A percentile compares a stretch with the other conserved stretches of the same genome.
phyloP scores from a whole-genome alignment of 169 alveolate genomes.

The Theileria sp. region DNA sequence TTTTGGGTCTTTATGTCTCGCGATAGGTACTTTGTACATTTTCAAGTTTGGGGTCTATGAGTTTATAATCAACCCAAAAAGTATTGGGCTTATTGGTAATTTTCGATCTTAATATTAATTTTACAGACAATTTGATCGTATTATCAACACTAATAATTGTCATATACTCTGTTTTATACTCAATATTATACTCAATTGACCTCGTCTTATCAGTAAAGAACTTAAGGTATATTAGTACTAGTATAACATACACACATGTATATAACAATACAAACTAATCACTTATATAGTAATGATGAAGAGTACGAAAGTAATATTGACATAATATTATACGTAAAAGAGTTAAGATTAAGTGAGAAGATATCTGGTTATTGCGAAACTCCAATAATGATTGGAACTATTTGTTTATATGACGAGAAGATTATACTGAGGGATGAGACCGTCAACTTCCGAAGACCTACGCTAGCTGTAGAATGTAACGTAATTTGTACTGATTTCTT shows the following conservation, averaged over 20 bases:
- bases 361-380: conserved; percentile 30
- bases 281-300: background rate
- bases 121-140: background rate
- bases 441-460: conserved; percentile 2
- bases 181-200: background rate
- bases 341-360: conserved; percentile 19
- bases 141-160: background rate
- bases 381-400: background rate
- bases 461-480: conserved; percentile 41
- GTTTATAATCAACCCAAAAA: background rate
- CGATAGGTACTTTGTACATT: background rate
- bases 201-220: background rate
- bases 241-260: background rate
- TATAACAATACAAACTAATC: background rate
- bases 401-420: conserved; percentile 24
- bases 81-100: background rate
- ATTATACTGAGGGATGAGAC: background rate
- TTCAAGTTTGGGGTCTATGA: background rate
- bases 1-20: background rate
- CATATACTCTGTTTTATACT: background rate
- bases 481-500: conserved; percentile 1
- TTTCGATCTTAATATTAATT: background rate
- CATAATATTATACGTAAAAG: conserved; percentile 30
- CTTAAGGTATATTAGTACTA: background rate
- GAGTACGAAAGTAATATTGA: conserved; percentile 19